These are phyloP conservation scores for Neonectria neomacrospora DNA, from an alignment of 2,329 filamentous ascomycete genomes.

Conservation along the genomic window DNA sequence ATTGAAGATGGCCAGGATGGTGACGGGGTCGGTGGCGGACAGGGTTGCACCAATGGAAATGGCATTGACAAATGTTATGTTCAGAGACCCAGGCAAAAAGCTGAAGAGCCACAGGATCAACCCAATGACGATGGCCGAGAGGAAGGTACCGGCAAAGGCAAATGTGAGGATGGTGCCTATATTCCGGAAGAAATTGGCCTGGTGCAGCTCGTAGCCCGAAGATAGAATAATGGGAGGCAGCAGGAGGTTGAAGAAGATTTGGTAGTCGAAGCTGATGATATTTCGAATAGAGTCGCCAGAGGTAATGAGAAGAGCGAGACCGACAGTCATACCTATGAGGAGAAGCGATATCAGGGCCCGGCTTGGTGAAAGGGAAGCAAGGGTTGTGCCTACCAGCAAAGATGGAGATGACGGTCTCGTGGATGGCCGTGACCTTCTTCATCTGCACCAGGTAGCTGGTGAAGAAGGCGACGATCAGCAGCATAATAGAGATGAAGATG, in stretches of 20 bases:
- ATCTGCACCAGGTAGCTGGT: constrained; percentile 97
- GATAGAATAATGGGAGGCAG: constrained; percentile 98
- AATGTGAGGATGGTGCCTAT: constrained; percentile 98
- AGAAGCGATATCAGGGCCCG: constrained; percentile 3
- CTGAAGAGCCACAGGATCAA: constrained; percentile 91
- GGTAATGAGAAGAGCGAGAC: constrained; percentile 84
- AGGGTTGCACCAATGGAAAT: constrained; percentile 96
- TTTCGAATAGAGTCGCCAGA: constrained; percentile 86
- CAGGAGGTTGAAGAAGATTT: constrained; percentile 99
- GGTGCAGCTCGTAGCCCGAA: constrained; percentile 96
- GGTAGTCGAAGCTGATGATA: constrained; percentile 96
- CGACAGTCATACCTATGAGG: constrained; percentile 87
- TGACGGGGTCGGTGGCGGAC: constrained; percentile 96
- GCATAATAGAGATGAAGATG: constrained; percentile 93
- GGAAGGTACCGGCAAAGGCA: constrained; percentile 95
- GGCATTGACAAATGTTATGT: constrained; percentile 92
- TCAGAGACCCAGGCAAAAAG: constrained; percentile 82
- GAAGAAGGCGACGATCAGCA: constrained; percentile 94
- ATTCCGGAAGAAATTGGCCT: constrained; percentile 99
- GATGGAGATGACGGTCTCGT: constrained; percentile 98
- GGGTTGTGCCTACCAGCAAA: constrained; percentile 75
- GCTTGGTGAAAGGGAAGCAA: constrained; percentile 37
- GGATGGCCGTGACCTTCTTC: constrained; percentile 95
- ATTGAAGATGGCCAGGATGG: constrained; percentile 98
- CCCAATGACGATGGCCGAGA: constrained; percentile 95